Conservation (phyloP, 176 grass and related monocot species). For the Aechmea fasciata region DNA sequence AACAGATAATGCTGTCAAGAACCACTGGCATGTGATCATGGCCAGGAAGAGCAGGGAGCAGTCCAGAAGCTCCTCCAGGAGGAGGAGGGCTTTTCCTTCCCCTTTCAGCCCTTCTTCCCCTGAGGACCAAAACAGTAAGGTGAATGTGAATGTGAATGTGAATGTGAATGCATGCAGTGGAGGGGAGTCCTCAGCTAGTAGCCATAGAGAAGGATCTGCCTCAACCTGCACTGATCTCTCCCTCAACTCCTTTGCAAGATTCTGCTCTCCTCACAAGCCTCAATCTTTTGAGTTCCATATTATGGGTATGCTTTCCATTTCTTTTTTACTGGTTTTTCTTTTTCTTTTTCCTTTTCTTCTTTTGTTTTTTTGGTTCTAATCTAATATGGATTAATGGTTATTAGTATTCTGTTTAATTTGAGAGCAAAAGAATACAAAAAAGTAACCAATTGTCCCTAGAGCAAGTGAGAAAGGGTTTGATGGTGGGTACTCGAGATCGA, state of each 20-base stretch:
- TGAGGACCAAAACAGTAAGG: background rate
- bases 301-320: background rate
- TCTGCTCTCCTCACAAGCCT: background rate
- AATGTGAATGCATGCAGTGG: conserved; percentile 13
- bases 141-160: too few relatives aligned
- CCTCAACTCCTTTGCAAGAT: conserved; percentile 6
- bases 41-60: conserved; percentile 23
- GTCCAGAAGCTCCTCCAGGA: conserved; percentile 1
- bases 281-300: background rate
- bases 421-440: too few relatives aligned
- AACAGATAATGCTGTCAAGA: conserved; percentile 31
- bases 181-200: conserved; percentile 5
- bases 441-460: too few relatives aligned
- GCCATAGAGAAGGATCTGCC: conserved; percentile 8
- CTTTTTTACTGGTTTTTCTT: background rate
- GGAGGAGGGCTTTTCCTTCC: conserved; percentile 1
- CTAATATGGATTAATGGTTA: background rate
- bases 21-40: conserved; percentile 30
- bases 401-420: background rate
- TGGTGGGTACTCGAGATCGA: too few relatives aligned
- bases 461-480: too few relatives aligned
- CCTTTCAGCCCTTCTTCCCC: background rate
- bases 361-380: too few relatives aligned
- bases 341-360: too few relatives aligned
- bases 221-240: conserved; percentile 19